Percentiles rank a stretch among this genome's conserved stretches.
Conservation (phyloP, 495 filamentous ascomycete species). For the Neurospora africana region DNA sequence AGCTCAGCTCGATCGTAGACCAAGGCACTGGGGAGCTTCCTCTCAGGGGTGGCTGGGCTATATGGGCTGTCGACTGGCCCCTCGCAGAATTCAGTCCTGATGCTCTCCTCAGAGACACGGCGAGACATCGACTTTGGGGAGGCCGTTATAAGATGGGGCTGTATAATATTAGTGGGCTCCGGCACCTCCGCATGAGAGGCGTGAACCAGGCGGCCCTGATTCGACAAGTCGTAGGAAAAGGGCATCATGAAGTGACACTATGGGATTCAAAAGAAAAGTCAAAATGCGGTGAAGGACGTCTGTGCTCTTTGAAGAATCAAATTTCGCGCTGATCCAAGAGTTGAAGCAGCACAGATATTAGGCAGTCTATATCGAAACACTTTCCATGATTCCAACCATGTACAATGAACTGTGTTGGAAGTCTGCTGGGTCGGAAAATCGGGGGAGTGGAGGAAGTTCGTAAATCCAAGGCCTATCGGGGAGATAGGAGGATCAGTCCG, state of each 20-base stretch:
- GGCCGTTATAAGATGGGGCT: constrained; percentile 6
- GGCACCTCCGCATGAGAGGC: background rate
- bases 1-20: constrained; percentile 60
- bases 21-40: constrained; percentile 10
- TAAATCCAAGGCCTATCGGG: background rate
- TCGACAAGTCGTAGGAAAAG: constrained; percentile 43
- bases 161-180: constrained; percentile 9
- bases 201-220: constrained; percentile 11
- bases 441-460: background rate
- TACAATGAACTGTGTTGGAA: background rate
- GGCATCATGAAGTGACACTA: constrained; percentile 38
- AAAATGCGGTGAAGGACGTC: background rate
- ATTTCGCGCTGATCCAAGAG: background rate
- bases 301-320: background rate
- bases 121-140: constrained; percentile 13
- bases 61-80: constrained; percentile 37
- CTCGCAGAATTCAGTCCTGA: constrained; percentile 47
- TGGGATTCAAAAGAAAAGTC: background rate
- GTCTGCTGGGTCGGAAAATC: background rate
- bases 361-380: background rate
- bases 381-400: background rate
- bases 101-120: constrained; percentile 40
- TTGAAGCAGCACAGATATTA: background rate
- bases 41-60: constrained; percentile 21
- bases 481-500: background rate